These are phyloP conservation scores for Aureoboletus auriporus DNA, from an alignment of 768 basidiomycete genomes.

Conservation along the genomic window DNA sequence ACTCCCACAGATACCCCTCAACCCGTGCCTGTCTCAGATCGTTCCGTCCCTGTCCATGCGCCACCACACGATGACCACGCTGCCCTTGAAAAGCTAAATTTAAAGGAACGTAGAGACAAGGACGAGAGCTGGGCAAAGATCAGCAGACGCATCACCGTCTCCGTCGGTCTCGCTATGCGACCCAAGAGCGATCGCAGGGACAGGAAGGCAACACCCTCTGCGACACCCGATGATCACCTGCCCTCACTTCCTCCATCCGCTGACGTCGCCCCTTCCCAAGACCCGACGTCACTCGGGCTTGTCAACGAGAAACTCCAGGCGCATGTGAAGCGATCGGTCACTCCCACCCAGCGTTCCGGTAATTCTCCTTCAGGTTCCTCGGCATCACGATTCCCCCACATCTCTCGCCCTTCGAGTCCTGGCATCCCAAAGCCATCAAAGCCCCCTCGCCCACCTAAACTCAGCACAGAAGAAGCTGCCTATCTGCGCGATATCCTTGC, in stretches of 20 bases:
- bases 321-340: slow-evolving; percentile 27
- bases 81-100: slow-evolving; percentile 31
- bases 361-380: slow-evolving; percentile 19
- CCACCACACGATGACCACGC: slow-evolving; percentile 26
- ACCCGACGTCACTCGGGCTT: slow-evolving; percentile 19
- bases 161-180: slow-evolving; percentile 42
- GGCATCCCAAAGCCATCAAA: slow-evolving; percentile 31
- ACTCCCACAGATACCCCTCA: slow-evolving; percentile 12
- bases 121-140: slow-evolving; percentile 59
- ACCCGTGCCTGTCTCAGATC: slow-evolving; percentile 5
- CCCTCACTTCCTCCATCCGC: slow-evolving; percentile 8
- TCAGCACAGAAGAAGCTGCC: slow-evolving; percentile 51
- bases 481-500: slow-evolving; percentile 70
- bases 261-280: slow-evolving; percentile 8
- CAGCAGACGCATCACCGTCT: slow-evolving; percentile 58
- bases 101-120: slow-evolving; percentile 36
- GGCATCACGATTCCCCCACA: slow-evolving; percentile 18
- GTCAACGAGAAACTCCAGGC: slow-evolving; percentile 24
- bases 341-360: slow-evolving; percentile 15
- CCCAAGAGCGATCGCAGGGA: slow-evolving; percentile 35
- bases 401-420: slow-evolving; percentile 28
- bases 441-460: slow-evolving; percentile 51
- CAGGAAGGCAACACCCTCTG: slow-evolving; percentile 24
- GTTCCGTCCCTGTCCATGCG: neutral
- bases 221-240: slow-evolving; percentile 24